Base-by-base conservation (phyloP, 1,284 basidiomycete species). In the Apiotrichum gamsii region DNA sequence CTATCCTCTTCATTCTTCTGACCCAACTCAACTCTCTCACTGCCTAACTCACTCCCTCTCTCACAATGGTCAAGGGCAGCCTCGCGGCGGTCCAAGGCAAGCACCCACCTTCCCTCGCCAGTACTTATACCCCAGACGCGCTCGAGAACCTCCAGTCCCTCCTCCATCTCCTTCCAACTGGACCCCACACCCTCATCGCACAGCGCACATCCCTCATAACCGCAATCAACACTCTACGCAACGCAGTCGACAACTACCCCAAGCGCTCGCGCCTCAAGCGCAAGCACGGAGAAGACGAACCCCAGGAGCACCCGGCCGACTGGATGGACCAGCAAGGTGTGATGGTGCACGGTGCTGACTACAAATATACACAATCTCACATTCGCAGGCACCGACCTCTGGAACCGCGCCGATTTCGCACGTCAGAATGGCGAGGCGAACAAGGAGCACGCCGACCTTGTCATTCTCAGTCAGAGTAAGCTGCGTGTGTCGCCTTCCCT, bases 281-380 rank as follows among this genome's bases (percentile, higher is more conserved):
- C 13, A 51, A 39, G 33, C 33, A 32, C 1, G 29, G 43, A 9
- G 45, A 44, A 2, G 38, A 44, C 11, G 36, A 44, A 6, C n/a
- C n/a, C n/a, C n/a, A n/a, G n/a, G 25, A 34, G 28, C 18, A 19
- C 3, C 29, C 10, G 1, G 33, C 50, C 15, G 36, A 52, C 33
- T 47, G 42, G 42, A 38, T 52, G 2, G 50, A 52, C 24, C 16
- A 40, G 35, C 19, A 52, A 34, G 50, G 50, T 42, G 14, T n/a
- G 39, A 8, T 8, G 8, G n/a, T n/a, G n/a, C n/a, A n/a, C n/a
- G n/a, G n/a, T n/a, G n/a, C n/a, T n/a, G n/a, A n/a, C n/a, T n/a
- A n/a, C n/a, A n/a, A n/a, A n/a, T n/a, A n/a, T n/a, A n/a, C n/a
- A n/a, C n/a, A n/a, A n/a, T n/a, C n/a, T n/a, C n/a, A n/a, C n/a